Evolutionary conservation across 768 basidiomycete genomes (phyloP), one percentile per base, ranked within the genome.

Genomic region (Termitomyces sp.): DNA sequence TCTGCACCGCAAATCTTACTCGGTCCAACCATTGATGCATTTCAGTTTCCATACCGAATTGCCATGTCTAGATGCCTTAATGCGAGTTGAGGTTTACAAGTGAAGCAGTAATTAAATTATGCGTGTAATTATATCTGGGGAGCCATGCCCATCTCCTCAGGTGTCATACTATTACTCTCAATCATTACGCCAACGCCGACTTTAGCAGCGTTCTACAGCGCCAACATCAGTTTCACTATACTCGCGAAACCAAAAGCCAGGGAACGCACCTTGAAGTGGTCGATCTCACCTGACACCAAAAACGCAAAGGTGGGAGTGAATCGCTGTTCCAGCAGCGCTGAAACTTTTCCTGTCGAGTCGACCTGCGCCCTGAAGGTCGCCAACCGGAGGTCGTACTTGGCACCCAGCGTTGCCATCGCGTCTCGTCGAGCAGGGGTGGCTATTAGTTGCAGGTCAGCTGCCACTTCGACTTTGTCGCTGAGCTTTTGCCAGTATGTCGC

Each of bases 131-230:
- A 80, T 65, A 77, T 76, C 65, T 81, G 82, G 58, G 79, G 75
- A 53, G 49, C 11, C 76, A 85, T 79, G 61, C 84, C 82, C 91
- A 92, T 91, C 79, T 93, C 91, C 78, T 93, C 91, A 8, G 89
- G 90, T 20, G 89, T 88, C 76, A 93, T 74, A 64, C 78, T 83
- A 40, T 87, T 85, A 71, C 88, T 90, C 83, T 98, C 96, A 63
- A 98, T 93, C 93, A 95, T 96, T 75, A 98, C 93, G 79, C 96
- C 96, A 9, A 98, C 89, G 63, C 96, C 96, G 62, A 97, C 89
- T 77, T 95, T 96, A 33, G 94, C 91, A 45, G 93, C 81, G 75
- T 94, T 95, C 94, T 98, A 66, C 15, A 60, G 20, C 40, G 56
- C 16, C 24, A 28, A 63, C 49, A 12, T 51, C 36, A 57, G 39